Evolutionary conservation across 495 filamentous ascomycete genomes (phyloP), one percentile per base, ranked within the genome.

Genomic region (Penicillium ucsense): DNA sequence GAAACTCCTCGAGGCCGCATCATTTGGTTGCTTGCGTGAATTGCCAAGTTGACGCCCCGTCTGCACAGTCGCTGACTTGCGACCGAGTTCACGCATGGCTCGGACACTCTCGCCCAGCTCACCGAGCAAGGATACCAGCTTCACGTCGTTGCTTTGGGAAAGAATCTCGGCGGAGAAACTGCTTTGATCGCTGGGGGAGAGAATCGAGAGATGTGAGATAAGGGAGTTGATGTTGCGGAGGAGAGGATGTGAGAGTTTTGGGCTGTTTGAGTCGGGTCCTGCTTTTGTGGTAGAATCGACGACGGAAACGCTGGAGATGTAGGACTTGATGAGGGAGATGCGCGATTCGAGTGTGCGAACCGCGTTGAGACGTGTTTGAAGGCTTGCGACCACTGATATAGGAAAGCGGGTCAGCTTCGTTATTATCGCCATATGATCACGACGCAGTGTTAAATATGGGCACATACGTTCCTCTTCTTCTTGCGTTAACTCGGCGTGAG

Each of bases 301-400:
- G 27, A 76, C 78, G 0, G 80, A 86, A 4, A 92, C 76, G 36
- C 77, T 79, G 44, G 82, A 67, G 41, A 98, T 78, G 62, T 96
- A 97, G 34, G 77, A 75, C 51, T 82, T 84, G 46, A 97, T 78
- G 48, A 97, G 80, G 9, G 78, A 74, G 59, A 98, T 83, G 39
- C 94, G 84, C 10, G 84, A 79, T 58, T 89, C 83, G 44, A 97
- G 77, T 79, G 94, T 95, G 64, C 84, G 85, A 56, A 95, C 82
- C 29, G 94, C 90, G 64, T 97, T 98, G 35, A 81, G 74, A 54
- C 94, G 95, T 41, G 89, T 86, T 9, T 83, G 88, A 31, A 98
- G 80, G 29, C 70, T 78, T 35, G 79, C 73, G 38, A 87, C 75
- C 12, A 86, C 81, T 84, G 38, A 41, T 30, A 41, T 59, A 57